Base-by-base conservation (phyloP, 2,329 filamentous ascomycete genomes). In the Clonostachys rhizophaga region DNA sequence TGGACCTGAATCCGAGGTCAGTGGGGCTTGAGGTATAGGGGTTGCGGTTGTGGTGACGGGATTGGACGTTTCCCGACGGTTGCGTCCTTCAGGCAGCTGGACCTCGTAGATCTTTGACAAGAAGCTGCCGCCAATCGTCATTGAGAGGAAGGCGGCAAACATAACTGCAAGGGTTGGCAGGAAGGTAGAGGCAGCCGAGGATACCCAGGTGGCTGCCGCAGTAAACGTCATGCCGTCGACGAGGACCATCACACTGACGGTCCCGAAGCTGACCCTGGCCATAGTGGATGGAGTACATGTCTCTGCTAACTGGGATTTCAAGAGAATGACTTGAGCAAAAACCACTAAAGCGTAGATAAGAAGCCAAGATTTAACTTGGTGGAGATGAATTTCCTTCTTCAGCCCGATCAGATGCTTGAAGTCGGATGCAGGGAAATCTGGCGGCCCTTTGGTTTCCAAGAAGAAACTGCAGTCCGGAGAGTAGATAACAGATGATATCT, bases 381-480 rank as follows among this genome's bases (percentile, higher is more conserved):
- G 68, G 20, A 82, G 64, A 51, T 79, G 78, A 12, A 80, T 66
- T 60, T 86, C 82, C 43, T 78, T 72, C 58, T 86, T 87, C 55
- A 78, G 70, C 9, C 83, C 83, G 1, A 71, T 59, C 5, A 86
- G 67, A 56, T 86, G 82, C 9, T 74, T 65, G 2, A 74, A 75
- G 34, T 81, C 75, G 6, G 62, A 62, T 1, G 72, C 66, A 1
- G 77, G 58, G 49, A 72, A 83, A 13, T 70, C 65, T 1, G 83
- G 83, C 2, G 82, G 79, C 0, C 84, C 84, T 55, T 81, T 83
- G 13, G 79, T 79, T 56, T 85, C 80, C 34, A 87, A 67, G 50
- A 85, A 83, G 62, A 81, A 86, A 5, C 74, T 78, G 55, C 84
- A 87, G 59, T 87, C 84, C 1, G 84, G 84, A 11, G 84, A 87